These are phyloP conservation scores for Backusella psychrophila DNA, from an alignment of 192 early-diverging fungal genomes.

Conservation along the genomic window DNA sequence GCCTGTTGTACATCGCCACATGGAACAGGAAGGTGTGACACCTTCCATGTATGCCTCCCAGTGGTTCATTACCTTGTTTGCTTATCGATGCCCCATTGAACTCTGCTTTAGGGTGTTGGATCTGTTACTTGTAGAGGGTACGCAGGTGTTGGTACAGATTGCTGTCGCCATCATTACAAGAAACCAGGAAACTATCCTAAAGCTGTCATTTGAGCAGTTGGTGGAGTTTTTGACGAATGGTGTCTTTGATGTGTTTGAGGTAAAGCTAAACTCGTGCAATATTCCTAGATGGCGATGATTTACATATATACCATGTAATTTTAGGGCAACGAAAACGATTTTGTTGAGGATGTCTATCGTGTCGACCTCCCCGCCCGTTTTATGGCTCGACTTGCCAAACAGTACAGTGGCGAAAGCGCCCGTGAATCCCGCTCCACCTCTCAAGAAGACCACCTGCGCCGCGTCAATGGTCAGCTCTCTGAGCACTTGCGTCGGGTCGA, in stretches of 20 bases:
- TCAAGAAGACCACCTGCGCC: constrained; percentile 58
- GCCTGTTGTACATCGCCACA: constrained; percentile 78
- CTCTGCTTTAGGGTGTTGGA: constrained; percentile 89
- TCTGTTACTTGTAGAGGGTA: constrained; percentile 89
- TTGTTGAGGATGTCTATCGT: constrained; percentile 80
- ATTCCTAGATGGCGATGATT: not conserved
- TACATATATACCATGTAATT: not conserved
- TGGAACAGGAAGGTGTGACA: constrained; percentile 79
- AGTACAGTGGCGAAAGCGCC: constrained; percentile 64
- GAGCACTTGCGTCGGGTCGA: constrained; percentile 62
- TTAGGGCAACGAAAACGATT: constrained; percentile 61
- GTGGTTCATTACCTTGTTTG: constrained; percentile 99
- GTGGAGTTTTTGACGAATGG: constrained; percentile 88
- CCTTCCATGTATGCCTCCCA: constrained; percentile 97
- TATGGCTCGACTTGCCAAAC: constrained; percentile 70
- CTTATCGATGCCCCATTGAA: constrained; percentile 92
- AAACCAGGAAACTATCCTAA: constrained; percentile 77
- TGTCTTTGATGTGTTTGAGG: constrained; percentile 84
- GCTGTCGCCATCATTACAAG: constrained; percentile 83
- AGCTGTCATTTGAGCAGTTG: constrained; percentile 79
- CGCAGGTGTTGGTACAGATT: constrained; percentile 82
- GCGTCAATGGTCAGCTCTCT: constrained; percentile 65
- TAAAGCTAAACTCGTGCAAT: constrained; percentile 30
- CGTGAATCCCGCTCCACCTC: constrained; percentile 64
- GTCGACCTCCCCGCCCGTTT: constrained; percentile 67